Evolutionary conservation across 1,284 basidiomycete genomes (phyloP), one percentile per base, ranked within the genome.

Genomic region (Marasmius tenuissimus): DNA sequence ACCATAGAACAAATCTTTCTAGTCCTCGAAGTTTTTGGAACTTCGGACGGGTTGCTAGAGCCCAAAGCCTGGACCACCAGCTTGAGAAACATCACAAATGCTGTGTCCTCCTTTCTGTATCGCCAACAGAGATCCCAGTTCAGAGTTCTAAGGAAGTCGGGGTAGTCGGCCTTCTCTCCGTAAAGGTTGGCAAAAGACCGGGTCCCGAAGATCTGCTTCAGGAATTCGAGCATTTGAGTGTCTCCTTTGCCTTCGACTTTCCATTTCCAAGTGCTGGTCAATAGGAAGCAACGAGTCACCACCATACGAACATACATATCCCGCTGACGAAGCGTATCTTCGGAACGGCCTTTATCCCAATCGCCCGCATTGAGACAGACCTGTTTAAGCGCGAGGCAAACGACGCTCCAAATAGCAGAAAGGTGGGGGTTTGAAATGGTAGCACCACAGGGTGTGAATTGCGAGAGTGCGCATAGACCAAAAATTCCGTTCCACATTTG

Each of bases 61-160:
- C 72, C 65, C 2, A 80, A 82, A 0, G 88, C 84, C 42, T 82
- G 83, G 1, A 86, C 82, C 16, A 95, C 78, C 55, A 96, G 80
- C 71, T 94, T 93, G 52, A 97, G 77, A 70, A 95, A 94, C 16
- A 94, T 73, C 18, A 88, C 84, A 72, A 92, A 97, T 5, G 92
- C 86, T 1, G 89, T 88, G 66, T 97, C 94, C 12, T 73, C 73
- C 27, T 75, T 73, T 22, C 82, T 77, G 55, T 83, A 81, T n/a
- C 80, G 73, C 12, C 78, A 79, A 1, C 93, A 78, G 11, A 87
- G 75, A 1, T 74, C 72, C 69, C 87, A 79, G 68, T 92, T 81
- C 59, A 83, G 82, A 16, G 86, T 71, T 18, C 84, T 79, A 60
- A 98, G 80, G 73, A 97, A 97, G 2, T 78, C 75, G 1, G 96